Conservation (phyloP, 169 alveolate species). For the Plasmodium vivax region DNA sequence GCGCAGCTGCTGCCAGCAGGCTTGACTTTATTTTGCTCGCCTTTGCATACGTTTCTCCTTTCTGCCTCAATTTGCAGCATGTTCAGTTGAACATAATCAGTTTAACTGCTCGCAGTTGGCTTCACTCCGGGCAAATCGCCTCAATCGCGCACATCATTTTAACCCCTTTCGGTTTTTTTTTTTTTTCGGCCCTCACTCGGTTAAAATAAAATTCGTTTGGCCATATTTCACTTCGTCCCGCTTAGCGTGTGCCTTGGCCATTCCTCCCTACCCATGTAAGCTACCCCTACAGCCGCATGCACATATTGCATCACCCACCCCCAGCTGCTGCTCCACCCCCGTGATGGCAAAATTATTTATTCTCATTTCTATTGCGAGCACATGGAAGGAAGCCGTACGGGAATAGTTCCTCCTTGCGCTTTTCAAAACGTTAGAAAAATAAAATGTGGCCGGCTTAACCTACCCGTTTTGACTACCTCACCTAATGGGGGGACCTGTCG, state of each 20-base stretch:
- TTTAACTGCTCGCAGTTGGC: background rate
- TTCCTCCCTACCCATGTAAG: background rate
- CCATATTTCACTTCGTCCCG: background rate
- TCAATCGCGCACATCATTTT: background rate
- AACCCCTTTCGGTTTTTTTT: background rate
- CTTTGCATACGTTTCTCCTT: background rate
- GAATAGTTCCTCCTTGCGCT: background rate
- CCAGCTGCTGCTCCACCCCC: background rate
- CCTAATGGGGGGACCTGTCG: background rate
- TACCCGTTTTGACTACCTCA: background rate
- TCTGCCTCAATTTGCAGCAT: background rate
- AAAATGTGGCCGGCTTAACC: background rate
- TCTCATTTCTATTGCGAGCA: background rate
- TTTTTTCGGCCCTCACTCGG: background rate
- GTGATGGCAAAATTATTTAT: background rate
- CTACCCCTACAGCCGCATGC: background rate
- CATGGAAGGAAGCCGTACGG: background rate
- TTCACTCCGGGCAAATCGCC: background rate
- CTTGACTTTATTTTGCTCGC: background rate
- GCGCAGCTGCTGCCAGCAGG: background rate
- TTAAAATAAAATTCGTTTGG: background rate
- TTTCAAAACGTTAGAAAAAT: background rate
- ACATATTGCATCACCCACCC: background rate
- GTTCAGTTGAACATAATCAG: background rate
- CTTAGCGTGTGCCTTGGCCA: background rate